Evolutionary conservation across 257 asterid genomes (phyloP).

Genomic region (Salvia miltiorrhiza): DNA sequence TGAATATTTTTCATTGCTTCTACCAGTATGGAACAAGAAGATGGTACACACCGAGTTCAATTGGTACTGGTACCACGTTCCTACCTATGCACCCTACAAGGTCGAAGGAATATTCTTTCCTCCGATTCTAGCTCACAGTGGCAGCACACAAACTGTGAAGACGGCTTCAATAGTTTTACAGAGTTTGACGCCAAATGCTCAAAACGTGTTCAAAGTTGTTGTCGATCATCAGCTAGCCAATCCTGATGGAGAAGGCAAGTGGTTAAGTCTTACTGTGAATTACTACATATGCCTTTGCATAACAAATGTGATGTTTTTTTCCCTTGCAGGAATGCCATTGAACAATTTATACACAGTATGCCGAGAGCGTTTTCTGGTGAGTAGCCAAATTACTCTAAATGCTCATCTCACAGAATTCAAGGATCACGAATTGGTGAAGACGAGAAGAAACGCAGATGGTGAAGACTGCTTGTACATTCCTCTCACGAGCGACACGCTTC

Average conservation of each 20-base stretch:
- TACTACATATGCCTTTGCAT: background rate
- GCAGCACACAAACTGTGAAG: constrained; percentile 72
- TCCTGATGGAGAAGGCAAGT: constrained; percentile 88
- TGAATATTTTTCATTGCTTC: constrained; percentile 5
- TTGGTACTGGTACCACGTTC: constrained; percentile 96
- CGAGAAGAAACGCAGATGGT: constrained; percentile 68
- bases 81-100: constrained; percentile 85
- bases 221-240: constrained; percentile 78
- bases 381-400: constrained; percentile 84
- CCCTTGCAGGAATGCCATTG: constrained; percentile 71
- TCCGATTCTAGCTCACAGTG: constrained; percentile 72
- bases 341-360: constrained; percentile 66
- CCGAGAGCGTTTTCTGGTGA: constrained; percentile 83
- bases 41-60: constrained; percentile 96
- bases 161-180: constrained; percentile 88
- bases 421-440: constrained; percentile 91
- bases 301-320: background rate
- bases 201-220: constrained; percentile 70
- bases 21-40: constrained; percentile 92
- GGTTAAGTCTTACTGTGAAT: background rate
- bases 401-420: constrained; percentile 92
- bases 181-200: constrained; percentile 96
- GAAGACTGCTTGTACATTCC: constrained; percentile 86
- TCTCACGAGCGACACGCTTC: constrained; percentile 71
- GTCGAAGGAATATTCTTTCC: constrained; percentile 83